These are phyloP conservation scores for Geotrichum macrosporum DNA, from an alignment of 1,139 yeast genomes.

Conservation along the genomic window DNA sequence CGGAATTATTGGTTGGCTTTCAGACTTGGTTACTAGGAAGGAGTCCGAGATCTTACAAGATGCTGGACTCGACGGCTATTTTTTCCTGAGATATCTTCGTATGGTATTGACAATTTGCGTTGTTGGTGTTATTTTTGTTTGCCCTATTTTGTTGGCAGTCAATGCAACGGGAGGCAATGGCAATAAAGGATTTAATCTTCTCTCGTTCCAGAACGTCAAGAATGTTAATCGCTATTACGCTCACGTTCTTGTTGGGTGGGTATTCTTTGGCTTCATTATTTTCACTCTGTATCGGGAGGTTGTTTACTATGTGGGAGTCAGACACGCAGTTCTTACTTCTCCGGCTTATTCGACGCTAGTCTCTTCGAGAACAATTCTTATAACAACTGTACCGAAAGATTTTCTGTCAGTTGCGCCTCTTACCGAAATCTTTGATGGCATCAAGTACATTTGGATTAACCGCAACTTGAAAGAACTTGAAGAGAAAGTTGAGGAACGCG, in stretches of 20 bases:
- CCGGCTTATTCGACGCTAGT: conserved; percentile 71
- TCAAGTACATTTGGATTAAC: conserved; percentile 66
- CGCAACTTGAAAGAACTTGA: conserved; percentile 61
- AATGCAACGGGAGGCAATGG: conserved; percentile 67
- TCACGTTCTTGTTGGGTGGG: conserved; percentile 77
- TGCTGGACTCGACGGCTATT: conserved; percentile 84
- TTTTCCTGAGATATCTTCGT: conserved; percentile 72
- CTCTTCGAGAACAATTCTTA: conserved; percentile 72
- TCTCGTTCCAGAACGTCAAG: conserved; percentile 72
- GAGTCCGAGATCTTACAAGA: conserved; percentile 71
- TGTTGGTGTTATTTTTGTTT: conserved; percentile 58
- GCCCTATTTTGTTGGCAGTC: conserved; percentile 81
- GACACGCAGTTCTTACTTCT: conserved; percentile 76
- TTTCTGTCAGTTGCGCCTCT: conserved; percentile 57
- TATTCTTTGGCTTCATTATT: conserved; percentile 64
- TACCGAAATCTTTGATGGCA: conserved; percentile 63
- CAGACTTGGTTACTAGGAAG: conserved; percentile 44
- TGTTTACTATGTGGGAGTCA: conserved; percentile 69
- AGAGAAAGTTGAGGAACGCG: conserved; percentile 57
- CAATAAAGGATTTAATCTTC: conserved; percentile 63
- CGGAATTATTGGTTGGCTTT: conserved; percentile 38
- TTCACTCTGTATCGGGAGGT: conserved; percentile 78
- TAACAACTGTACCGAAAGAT: conserved; percentile 74
- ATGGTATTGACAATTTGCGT: conserved; percentile 56
- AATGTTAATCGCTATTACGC: conserved; percentile 71